These are phyloP conservation scores for Fusarium sp. DNA, from an alignment of 2,329 filamentous ascomycete species.

Conservation along the genomic window DNA sequence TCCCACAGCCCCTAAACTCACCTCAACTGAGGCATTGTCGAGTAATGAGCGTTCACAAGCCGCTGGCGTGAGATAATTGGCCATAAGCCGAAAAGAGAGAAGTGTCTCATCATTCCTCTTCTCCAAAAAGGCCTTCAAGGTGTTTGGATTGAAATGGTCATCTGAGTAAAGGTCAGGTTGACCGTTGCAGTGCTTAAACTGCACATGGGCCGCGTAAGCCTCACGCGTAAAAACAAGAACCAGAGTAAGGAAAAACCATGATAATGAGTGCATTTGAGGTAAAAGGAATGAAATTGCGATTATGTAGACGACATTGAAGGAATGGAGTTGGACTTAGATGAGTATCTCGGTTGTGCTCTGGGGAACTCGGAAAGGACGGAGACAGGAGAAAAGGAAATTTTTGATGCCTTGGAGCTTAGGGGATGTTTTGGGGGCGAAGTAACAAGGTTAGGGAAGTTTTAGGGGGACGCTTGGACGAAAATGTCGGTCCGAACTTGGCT, in stretches of 20 bases:
- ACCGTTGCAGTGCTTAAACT: conserved; percentile 27
- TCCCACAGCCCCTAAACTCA: conserved; percentile 32
- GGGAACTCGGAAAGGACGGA: background rate
- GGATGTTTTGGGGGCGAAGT: background rate
- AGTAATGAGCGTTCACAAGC: conserved; percentile 13
- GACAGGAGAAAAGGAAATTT: background rate
- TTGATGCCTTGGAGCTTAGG: background rate
- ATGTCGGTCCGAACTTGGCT: background rate
- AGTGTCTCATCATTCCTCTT: conserved; percentile 3
- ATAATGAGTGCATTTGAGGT: conserved; percentile 13
- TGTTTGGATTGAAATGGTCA: conserved; percentile 4
- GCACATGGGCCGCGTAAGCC: conserved; percentile 27
- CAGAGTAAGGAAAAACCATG: background rate
- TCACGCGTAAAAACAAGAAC: background rate
- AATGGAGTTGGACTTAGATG: conserved; percentile 5
- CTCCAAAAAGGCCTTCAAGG: conserved; percentile 12
- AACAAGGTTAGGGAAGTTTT: background rate
- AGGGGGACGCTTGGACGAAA: background rate
- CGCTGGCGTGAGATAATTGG: background rate
- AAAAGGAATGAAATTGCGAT: background rate
- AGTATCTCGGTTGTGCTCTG: conserved; percentile 7
- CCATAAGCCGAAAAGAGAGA: background rate
- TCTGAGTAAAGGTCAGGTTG: background rate
- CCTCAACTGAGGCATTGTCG: conserved; percentile 18
- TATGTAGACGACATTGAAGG: conserved; percentile 11